Evolutionary conservation across 257 asterid species (phyloP).

Genomic region (Capsicum pubescens): DNA sequence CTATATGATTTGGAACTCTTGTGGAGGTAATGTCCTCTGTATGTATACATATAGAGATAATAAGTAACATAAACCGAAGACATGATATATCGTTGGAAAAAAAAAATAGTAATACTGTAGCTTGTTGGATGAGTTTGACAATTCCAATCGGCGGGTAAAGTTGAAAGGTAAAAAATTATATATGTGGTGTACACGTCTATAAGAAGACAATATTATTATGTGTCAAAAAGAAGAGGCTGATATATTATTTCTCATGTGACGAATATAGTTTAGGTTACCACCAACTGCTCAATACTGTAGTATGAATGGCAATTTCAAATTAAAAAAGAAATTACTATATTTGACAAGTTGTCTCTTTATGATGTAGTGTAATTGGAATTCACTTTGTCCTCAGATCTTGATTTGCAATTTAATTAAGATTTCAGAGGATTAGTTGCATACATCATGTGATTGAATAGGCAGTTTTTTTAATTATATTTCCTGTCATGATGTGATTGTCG

Average conservation of each 20-base stretch:
- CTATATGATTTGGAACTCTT: neutral
- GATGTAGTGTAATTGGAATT: neutral
- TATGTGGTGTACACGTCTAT: neutral
- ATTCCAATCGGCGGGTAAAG: neutral
- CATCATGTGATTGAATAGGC: neutral
- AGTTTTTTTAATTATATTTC: too few relatives aligned
- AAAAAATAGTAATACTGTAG: neutral
- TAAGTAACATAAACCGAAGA: neutral
- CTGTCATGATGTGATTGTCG: too few relatives aligned
- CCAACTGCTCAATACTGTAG: neutral
- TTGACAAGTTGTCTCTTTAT: too few relatives aligned
- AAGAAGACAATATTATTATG: neutral
- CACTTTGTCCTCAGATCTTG: neutral
- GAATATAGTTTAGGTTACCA: neutral
- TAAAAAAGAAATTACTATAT: too few relatives aligned
- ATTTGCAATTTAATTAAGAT: neutral
- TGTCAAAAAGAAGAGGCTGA: neutral
- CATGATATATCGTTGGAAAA: neutral
- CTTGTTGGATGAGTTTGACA: neutral
- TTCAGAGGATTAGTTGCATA: neutral
- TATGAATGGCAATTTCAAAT: too few relatives aligned
- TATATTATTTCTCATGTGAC: neutral
- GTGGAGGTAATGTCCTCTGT: neutral
- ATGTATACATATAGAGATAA: neutral
- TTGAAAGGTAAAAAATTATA: neutral